Evolutionary conservation across 2,329 filamentous ascomycete species (phyloP).

Genomic region (Botrytis medusae): DNA sequence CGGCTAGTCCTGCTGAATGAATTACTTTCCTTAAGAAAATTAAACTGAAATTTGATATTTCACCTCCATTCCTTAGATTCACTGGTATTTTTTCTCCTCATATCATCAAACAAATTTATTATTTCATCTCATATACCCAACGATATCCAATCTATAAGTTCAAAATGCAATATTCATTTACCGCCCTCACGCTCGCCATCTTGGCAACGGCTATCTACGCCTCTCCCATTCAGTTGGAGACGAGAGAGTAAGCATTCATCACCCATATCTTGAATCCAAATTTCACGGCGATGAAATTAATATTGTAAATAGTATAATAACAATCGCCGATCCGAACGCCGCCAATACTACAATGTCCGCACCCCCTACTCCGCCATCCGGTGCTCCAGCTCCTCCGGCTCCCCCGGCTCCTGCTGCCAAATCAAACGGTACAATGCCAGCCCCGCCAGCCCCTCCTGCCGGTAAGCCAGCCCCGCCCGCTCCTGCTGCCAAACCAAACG

Average conservation of each 20-base stretch:
- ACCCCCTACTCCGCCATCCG: neutral
- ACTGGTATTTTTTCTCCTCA: neutral
- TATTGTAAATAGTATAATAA: neutral
- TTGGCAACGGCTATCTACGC: neutral
- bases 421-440: no score
- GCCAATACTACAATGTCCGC: neutral
- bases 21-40: neutral
- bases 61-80: neutral
- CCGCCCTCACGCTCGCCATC: neutral
- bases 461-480: neutral
- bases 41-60: neutral
- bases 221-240: neutral
- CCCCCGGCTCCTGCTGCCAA: no score
- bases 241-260: slow-evolving; percentile 6
- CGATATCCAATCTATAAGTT: neutral
- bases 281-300: neutral
- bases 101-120: neutral
- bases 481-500: no score
- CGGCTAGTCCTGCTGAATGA: slow-evolving; percentile 2
- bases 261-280: neutral
- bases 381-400: neutral
- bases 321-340: neutral
- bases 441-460: no score
- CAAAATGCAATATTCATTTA: slow-evolving; percentile 4
- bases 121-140: neutral